These are phyloP conservation scores for Boletus semigastroideus DNA, from an alignment of 1,284 basidiomycete species.

Conservation along the genomic window DNA sequence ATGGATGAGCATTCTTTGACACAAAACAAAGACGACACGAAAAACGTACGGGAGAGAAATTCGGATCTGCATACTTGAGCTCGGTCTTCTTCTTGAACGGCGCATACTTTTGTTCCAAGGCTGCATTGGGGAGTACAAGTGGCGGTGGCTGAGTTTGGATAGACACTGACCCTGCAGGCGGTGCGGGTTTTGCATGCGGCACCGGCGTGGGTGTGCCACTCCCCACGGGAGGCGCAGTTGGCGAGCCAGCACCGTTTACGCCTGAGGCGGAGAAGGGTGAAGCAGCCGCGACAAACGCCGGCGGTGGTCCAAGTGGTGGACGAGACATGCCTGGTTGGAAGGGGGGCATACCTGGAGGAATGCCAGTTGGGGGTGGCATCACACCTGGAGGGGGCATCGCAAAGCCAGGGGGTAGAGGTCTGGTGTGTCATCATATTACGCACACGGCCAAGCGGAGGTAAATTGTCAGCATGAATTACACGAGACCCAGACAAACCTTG, in stretches of 20 bases:
- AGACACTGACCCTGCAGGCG: slow-evolving; percentile 20
- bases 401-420: slow-evolving; percentile 48
- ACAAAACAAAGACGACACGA: background rate
- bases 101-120: slow-evolving; percentile 62
- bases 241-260: slow-evolving; percentile 19
- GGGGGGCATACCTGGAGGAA: slow-evolving; percentile 37
- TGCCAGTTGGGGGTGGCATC: slow-evolving; percentile 37
- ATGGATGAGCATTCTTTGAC: background rate
- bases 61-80: slow-evolving; percentile 74
- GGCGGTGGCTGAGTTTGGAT: slow-evolving; percentile 31
- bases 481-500: slow-evolving; percentile 26
- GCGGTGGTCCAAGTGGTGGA: slow-evolving; percentile 39
- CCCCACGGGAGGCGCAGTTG: slow-evolving; percentile 11
- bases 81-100: slow-evolving; percentile 75
- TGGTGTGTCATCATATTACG: slow-evolving; percentile 25
- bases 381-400: slow-evolving; percentile 36
- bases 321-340: slow-evolving; percentile 41
- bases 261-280: slow-evolving; percentile 21
- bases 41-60: slow-evolving; percentile 70
- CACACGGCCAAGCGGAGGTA: slow-evolving; percentile 4
- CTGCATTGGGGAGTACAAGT: slow-evolving; percentile 56
- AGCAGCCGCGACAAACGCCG: slow-evolving; percentile 36
- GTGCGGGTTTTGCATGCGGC: slow-evolving; percentile 17
- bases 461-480: slow-evolving; percentile 20
- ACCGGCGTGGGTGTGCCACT: slow-evolving; percentile 25